Percentiles rank a stretch among this genome's conserved stretches.
Conservation (phyloP, 345 rosid species). For the Toxicodendron radicans region DNA sequence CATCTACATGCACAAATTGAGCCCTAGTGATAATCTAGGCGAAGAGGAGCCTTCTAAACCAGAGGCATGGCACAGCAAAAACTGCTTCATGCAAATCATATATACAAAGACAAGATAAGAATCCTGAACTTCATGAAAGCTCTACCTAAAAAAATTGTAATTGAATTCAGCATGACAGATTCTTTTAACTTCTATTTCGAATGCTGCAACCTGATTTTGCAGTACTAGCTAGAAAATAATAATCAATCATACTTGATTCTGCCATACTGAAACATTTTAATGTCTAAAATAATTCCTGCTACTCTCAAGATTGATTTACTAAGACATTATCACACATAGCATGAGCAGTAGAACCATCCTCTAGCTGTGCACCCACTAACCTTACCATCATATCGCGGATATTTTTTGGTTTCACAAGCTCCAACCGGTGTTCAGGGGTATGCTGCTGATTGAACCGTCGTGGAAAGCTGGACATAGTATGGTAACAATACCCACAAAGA, state of each 20-base stretch:
- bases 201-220: not conserved
- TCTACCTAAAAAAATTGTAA: not conserved
- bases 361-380: not conserved
- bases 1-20: too few relatives aligned
- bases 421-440: constrained; percentile 68
- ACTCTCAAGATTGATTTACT: constrained; percentile 17
- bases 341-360: not conserved
- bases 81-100: not conserved
- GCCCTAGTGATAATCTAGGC: too few relatives aligned
- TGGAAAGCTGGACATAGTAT: constrained; percentile 51
- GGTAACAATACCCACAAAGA: constrained; percentile 82
- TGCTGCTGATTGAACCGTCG: constrained; percentile 95
- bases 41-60: not conserved
- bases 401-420: constrained; percentile 2
- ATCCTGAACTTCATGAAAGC: not conserved
- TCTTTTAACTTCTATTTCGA: not conserved
- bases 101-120: not conserved
- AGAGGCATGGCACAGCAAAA: not conserved
- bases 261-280: not conserved
- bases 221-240: too few relatives aligned
- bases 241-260: not conserved
- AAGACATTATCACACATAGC: constrained; percentile 1
- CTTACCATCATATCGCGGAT: constrained; percentile 4
- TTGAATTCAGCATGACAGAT: not conserved
- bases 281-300: too few relatives aligned